phyloP scores from a whole-genome alignment of 2,329 filamentous ascomycete species.

The Fusarium redolens region DNA sequence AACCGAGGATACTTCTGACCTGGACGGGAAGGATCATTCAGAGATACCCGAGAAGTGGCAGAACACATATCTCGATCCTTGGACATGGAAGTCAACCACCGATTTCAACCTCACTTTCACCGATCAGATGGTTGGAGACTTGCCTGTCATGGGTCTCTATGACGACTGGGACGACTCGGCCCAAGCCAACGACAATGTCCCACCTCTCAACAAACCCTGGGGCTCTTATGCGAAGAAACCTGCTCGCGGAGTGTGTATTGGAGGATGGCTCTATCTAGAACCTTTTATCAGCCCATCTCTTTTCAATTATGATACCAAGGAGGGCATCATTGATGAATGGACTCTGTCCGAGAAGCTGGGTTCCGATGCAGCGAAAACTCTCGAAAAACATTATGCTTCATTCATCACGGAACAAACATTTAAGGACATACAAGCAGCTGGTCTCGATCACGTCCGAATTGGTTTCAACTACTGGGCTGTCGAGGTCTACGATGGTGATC shows the following conservation, averaged over 20 bases:
- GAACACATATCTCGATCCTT: conserved; percentile 86
- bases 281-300: conserved; percentile 96
- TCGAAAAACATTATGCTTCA: conserved; percentile 92
- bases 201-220: conserved; percentile 80
- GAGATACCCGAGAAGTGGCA: conserved; percentile 74
- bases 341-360: conserved; percentile 81
- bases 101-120: conserved; percentile 98
- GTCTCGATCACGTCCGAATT: conserved; percentile 96
- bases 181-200: conserved; percentile 81
- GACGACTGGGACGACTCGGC: conserved; percentile 86
- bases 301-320: conserved; percentile 73
- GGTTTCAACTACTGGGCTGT: conserved; percentile 97
- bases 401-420: conserved; percentile 91
- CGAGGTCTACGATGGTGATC: conserved; percentile 83
- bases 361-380: conserved; percentile 68
- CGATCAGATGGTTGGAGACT: conserved; percentile 80
- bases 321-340: conserved; percentile 87
- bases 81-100: conserved; percentile 87
- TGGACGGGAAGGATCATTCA: conserved; percentile 64
- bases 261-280: conserved; percentile 93
- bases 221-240: conserved; percentile 80
- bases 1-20: conserved; percentile 47
- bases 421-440: conserved; percentile 83
- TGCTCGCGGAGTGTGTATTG: conserved; percentile 90
- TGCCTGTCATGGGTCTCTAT: conserved; percentile 92